Evolutionary conservation across 202 grass and related monocot species (phyloP), one percentile per base, ranked within the genome.

Genomic region (Musa balbisiana): DNA sequence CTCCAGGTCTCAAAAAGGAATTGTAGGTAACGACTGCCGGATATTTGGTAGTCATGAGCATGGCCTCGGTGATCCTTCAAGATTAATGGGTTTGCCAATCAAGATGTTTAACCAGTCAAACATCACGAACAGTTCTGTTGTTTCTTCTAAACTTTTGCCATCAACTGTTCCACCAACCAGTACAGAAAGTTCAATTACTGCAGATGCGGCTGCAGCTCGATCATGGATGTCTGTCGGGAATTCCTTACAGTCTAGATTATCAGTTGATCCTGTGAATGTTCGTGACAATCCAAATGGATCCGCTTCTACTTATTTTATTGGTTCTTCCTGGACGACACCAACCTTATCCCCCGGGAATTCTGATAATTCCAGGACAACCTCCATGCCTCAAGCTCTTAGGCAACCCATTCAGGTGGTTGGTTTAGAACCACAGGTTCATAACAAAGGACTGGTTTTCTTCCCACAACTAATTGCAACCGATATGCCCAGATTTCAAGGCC

Each of bases 211-310:
- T 68, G 78, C 74, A 24, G 72, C 81, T 50, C 88, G 85, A 67
- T 88, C 87, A 59, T 99, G 96, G 96, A 99, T 99, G 77, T 90
- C 96, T 79, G 85, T 92, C 80, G 85, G 91, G 80, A 75, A 81
- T 79, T 52, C 94, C 12, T 82, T 84, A 52, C 89, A 90, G 76
- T 87, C 67, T 24, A 92, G 91, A 82, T 85, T 87, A 76, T 80
- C 85, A 21, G 76, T 85, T 76, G 75, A 84, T 53, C 81, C 20
- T 25, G 17, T 20, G 33, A 56, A 21, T 29, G 23, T 64, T 21
- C 9, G 22, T 22, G 53, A 53, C 23, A 80, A 21, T 60, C 29
- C 71, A 73, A 23, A 11, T 29, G 72, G 29, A 72, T 33, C 64
- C 8, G 51, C 81, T 71, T 83, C 85, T 0, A 81, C 72, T 71